A percentile compares a stretch with the other conserved stretches of the same genome.
phyloP scores from a whole-genome alignment of 768 basidiomycete species.

The Leccinum disarticulatum region DNA sequence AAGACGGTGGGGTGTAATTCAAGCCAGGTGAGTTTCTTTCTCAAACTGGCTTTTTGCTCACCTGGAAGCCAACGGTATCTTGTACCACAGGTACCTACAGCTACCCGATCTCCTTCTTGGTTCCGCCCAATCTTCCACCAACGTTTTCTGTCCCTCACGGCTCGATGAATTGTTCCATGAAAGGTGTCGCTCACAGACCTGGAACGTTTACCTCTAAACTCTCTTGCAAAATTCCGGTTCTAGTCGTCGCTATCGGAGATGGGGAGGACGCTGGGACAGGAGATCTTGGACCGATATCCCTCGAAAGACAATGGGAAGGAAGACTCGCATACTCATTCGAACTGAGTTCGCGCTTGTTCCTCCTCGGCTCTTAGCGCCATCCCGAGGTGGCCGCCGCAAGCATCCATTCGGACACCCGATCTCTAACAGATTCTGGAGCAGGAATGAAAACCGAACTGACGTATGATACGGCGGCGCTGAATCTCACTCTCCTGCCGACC shows the following conservation, averaged over 20 bases:
- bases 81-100: constrained; percentile 77
- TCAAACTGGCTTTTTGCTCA: not conserved
- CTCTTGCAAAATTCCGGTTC: constrained; percentile 66
- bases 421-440: not conserved
- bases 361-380: constrained; percentile 54
- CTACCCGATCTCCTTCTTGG: constrained; percentile 90
- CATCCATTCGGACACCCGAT: not conserved
- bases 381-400: not conserved
- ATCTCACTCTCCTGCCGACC: no score
- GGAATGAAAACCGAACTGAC: no score
- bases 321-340: constrained; percentile 82
- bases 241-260: constrained; percentile 81
- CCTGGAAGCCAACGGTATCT: not conserved
- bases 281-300: constrained; percentile 74
- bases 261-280: constrained; percentile 47
- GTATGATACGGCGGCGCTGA: no score
- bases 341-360: constrained; percentile 76
- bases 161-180: constrained; percentile 73
- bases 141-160: constrained; percentile 75
- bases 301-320: constrained; percentile 90
- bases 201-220: constrained; percentile 83
- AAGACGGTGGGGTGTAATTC: constrained; percentile 83
- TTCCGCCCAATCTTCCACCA: constrained; percentile 81
- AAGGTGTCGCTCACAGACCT: constrained; percentile 81
- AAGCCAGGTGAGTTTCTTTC: constrained; percentile 60